phyloP scores from a whole-genome alignment of 441 rosid species.

The Syzygium syzygioides region DNA sequence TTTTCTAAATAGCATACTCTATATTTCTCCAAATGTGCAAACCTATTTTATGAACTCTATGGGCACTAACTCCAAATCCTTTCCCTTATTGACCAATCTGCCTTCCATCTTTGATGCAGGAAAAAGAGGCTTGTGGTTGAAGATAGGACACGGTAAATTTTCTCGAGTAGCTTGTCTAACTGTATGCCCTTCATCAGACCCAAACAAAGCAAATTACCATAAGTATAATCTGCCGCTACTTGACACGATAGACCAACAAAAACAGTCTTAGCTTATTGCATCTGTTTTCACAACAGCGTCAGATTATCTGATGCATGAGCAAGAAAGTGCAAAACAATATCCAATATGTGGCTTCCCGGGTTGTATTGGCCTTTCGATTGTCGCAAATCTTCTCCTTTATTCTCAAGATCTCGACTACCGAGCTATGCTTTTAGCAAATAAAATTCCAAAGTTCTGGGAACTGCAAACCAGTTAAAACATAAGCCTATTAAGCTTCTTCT shows the following conservation, averaged over 20 bases:
- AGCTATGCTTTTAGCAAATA: neutral
- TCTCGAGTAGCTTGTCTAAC: neutral
- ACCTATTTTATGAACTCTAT: neutral
- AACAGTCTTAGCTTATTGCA: neutral
- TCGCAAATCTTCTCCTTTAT: neutral
- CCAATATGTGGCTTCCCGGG: neutral
- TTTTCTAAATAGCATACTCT: neutral
- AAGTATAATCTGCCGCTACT: neutral
- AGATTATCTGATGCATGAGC: neutral
- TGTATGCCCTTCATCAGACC: neutral
- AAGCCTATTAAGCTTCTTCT: neutral
- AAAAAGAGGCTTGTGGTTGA: neutral
- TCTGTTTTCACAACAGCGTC: neutral
- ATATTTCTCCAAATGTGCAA: neutral
- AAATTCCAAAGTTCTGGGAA: neutral
- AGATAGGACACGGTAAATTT: neutral
- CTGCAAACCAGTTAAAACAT: neutral
- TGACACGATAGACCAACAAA: neutral
- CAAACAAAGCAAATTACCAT: neutral
- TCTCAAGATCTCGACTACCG: neutral
- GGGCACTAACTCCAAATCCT: neutral
- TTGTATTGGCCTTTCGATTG: neutral
- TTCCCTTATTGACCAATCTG: neutral
- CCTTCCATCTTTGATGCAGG: neutral
- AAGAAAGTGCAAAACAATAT: neutral